phyloP scores from a whole-genome alignment of 1,284 basidiomycete species.

The Tausonia pullulans region DNA sequence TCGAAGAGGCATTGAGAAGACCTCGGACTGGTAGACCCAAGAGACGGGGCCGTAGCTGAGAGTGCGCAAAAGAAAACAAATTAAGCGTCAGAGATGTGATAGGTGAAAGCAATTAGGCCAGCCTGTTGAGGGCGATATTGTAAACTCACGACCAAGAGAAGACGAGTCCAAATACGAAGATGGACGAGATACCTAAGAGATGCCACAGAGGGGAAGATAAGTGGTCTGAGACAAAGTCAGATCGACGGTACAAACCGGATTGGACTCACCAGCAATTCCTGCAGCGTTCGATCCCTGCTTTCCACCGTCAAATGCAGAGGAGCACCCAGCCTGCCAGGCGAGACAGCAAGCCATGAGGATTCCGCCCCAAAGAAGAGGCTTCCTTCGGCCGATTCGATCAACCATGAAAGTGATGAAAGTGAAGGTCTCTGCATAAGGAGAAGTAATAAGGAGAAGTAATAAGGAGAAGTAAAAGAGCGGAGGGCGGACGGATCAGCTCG shows the following conservation, averaged over 20 bases:
- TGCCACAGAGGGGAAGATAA: not conserved
- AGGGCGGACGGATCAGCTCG: too few species aligned
- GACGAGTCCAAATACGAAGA: conserved; percentile 22
- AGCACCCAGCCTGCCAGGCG: conserved; percentile 46
- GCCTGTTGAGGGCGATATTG: too few species aligned
- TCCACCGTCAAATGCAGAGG: conserved; percentile 19
- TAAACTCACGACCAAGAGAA: conserved; percentile 23
- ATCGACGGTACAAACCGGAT: not conserved
- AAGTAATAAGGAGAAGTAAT: not conserved
- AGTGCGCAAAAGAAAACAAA: too few species aligned
- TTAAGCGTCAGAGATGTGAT: too few species aligned
- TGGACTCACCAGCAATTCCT: conserved; percentile 21
- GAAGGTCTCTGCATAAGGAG: conserved; percentile 26
- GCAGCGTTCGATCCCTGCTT: conserved; percentile 15
- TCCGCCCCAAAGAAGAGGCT: conserved; percentile 49
- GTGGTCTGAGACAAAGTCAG: not conserved
- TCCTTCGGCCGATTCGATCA: conserved; percentile 50
- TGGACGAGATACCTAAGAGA: conserved; percentile 19
- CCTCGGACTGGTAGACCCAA: too few species aligned
- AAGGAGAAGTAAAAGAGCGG: too few species aligned
- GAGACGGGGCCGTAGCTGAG: conserved; percentile 24
- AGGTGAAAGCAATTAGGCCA: too few species aligned
- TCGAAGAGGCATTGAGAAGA: not conserved
- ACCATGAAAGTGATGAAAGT: conserved; percentile 45
- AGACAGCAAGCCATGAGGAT: conserved; percentile 40